Conservation (phyloP, 306 rosid genomes). For the Alnus rubra region DNA sequence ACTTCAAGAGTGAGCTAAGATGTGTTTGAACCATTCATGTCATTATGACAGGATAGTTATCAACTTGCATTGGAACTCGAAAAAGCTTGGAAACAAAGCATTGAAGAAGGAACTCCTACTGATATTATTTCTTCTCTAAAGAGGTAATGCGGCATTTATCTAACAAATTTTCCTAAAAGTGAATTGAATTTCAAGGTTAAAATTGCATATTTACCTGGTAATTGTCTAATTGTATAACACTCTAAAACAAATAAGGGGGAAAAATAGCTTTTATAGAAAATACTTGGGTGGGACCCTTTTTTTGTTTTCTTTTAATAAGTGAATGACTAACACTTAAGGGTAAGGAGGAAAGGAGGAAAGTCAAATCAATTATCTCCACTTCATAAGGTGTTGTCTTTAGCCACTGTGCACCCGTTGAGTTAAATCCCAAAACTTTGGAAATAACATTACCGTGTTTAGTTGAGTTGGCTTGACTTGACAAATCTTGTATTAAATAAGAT, state of each 20-base stretch:
- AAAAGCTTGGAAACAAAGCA: conserved; percentile 61
- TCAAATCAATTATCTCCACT: not conserved
- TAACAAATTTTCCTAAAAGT: conserved; percentile 13
- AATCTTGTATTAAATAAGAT: not conserved
- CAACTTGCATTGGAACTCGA: conserved; percentile 86
- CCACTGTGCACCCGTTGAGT: not conserved
- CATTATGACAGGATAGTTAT: conserved; percentile 71
- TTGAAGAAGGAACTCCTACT: conserved; percentile 55
- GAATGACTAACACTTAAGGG: not conserved
- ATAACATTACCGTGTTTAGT: not conserved
- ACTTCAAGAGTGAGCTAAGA: conserved; percentile 7
- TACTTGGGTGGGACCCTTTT: not conserved
- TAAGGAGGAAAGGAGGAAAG: not conserved
- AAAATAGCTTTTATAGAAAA: not conserved
- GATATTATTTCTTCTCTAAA: conserved; percentile 67
- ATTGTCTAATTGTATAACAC: conserved; percentile 8
- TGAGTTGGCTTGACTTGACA: not conserved
- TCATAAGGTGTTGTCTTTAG: not conserved
- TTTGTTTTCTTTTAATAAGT: not conserved
- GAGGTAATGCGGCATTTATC: conserved; percentile 42
- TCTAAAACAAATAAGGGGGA: not conserved
- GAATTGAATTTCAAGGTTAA: conserved; percentile 6
- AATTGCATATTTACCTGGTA: conserved; percentile 1
- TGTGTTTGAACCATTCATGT: conserved; percentile 25
- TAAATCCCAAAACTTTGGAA: not conserved